These are phyloP conservation scores for Albizia julibrissin DNA, from an alignment of 306 rosid species.

Conservation along the genomic window DNA sequence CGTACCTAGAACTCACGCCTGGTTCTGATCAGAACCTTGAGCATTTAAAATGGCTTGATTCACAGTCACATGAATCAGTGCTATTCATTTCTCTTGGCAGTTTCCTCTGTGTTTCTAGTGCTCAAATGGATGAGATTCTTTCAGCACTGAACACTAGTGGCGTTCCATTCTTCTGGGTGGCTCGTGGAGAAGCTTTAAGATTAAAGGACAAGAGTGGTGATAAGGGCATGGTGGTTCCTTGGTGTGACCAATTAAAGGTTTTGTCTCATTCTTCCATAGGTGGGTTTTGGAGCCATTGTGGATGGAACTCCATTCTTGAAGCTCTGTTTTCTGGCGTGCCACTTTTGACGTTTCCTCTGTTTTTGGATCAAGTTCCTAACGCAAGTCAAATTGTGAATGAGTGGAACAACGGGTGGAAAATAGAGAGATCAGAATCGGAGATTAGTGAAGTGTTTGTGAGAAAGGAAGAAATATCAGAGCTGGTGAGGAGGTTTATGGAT, in stretches of 20 bases:
- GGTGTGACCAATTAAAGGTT: conserved; percentile 49
- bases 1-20: conserved; percentile 24
- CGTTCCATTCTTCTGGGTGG: conserved; percentile 49
- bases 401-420: conserved; percentile 41
- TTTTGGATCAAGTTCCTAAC: conserved; percentile 42
- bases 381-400: conserved; percentile 34
- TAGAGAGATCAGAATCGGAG: conserved; percentile 21
- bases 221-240: conserved; percentile 37
- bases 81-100: conserved; percentile 55
- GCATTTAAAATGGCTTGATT: conserved; percentile 43
- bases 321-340: conserved; percentile 37
- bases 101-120: conserved; percentile 39
- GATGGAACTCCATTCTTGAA: conserved; percentile 46
- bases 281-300: conserved; percentile 54
- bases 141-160: conserved; percentile 34
- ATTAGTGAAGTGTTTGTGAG: not conserved
- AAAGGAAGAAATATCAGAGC: conserved; percentile 27
- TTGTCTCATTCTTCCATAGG: conserved; percentile 39
- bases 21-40: not conserved
- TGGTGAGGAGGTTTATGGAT: conserved; percentile 28
- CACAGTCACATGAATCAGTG: conserved; percentile 39
- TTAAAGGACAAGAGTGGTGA: conserved; percentile 35
- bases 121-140: conserved; percentile 44
- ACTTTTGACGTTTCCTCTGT: conserved; percentile 38
- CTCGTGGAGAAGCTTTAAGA: conserved; percentile 38